phyloP scores from a whole-genome alignment of 2,329 filamentous ascomycete species.

The Sporothrix dimorphospora region DNA sequence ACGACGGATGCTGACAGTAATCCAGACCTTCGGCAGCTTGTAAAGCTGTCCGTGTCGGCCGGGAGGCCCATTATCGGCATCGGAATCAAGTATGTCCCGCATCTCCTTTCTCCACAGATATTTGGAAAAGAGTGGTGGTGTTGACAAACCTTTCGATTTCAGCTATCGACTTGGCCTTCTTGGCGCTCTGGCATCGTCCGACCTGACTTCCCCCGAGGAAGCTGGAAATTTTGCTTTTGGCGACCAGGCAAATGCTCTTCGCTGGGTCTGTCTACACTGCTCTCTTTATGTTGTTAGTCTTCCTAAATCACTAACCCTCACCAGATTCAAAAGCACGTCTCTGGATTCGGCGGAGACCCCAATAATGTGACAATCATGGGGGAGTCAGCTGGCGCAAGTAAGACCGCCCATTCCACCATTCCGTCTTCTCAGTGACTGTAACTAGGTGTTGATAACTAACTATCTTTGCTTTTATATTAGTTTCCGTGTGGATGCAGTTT shows the following conservation, averaged over 20 bases:
- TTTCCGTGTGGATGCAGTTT: slow-evolving; percentile 1
- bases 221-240: not conserved
- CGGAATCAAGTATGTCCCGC: not conserved
- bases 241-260: slow-evolving; percentile 10
- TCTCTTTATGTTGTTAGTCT: no score
- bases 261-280: not conserved
- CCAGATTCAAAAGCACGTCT: not conserved
- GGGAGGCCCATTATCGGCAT: not conserved
- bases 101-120: not conserved
- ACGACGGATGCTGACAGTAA: not conserved
- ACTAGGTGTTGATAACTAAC: no score
- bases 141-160: not conserved
- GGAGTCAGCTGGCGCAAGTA: not conserved
- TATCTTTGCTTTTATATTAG: not conserved
- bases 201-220: not conserved
- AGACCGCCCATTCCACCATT: no score
- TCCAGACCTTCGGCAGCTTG: not conserved
- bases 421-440: no score
- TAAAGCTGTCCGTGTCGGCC: not conserved
- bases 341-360: not conserved
- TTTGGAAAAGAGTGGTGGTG: no score
- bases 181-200: not conserved
- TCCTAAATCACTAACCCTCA: not conserved
- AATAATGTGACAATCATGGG: not conserved
- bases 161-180: slow-evolving; percentile 4